These are phyloP conservation scores for Pythium myriotylum DNA, from an alignment of 352 stramenopile genomes.

Conservation along the genomic window DNA sequence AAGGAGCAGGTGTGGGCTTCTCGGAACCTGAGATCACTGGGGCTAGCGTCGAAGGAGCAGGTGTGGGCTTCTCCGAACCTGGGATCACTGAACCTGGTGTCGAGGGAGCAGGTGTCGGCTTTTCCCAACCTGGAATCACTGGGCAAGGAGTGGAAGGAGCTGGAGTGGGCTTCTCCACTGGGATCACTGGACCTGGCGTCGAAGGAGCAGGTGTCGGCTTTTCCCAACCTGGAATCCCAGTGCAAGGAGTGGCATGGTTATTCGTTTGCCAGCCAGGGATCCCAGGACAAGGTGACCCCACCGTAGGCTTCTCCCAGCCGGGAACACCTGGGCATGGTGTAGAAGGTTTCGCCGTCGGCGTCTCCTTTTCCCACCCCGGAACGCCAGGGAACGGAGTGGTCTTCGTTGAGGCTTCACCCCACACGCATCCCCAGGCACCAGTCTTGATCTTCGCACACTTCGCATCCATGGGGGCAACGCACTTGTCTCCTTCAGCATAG, in stretches of 20 bases:
- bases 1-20: too few species aligned
- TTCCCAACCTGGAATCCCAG: slow-evolving; percentile 20
- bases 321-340: slow-evolving; percentile 38
- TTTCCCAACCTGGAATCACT: slow-evolving; percentile 31
- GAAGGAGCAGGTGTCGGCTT: slow-evolving; percentile 25
- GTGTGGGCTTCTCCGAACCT: slow-evolving; percentile 21
- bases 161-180: slow-evolving; percentile 31
- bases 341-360: slow-evolving; percentile 8
- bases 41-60: slow-evolving; percentile 23
- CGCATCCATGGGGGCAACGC: slow-evolving; percentile 53
- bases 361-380: slow-evolving; percentile 24
- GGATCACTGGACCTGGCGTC: slow-evolving; percentile 31
- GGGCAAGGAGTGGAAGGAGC: slow-evolving; percentile 32
- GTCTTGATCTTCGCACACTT: slow-evolving; percentile 66
- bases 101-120: slow-evolving; percentile 28
- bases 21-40: slow-evolving; percentile 32
- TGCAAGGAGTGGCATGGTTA: neutral
- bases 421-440: slow-evolving; percentile 75
- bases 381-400: slow-evolving; percentile 22
- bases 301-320: slow-evolving; percentile 20
- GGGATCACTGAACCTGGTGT: slow-evolving; percentile 18
- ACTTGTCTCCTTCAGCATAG: slow-evolving; percentile 50
- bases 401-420: slow-evolving; percentile 15
- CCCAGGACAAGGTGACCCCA: slow-evolving; percentile 32
- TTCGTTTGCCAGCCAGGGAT: slow-evolving; percentile 24